phyloP scores from a whole-genome alignment of 495 filamentous ascomycete species.

The Daldinia loculata region DNA sequence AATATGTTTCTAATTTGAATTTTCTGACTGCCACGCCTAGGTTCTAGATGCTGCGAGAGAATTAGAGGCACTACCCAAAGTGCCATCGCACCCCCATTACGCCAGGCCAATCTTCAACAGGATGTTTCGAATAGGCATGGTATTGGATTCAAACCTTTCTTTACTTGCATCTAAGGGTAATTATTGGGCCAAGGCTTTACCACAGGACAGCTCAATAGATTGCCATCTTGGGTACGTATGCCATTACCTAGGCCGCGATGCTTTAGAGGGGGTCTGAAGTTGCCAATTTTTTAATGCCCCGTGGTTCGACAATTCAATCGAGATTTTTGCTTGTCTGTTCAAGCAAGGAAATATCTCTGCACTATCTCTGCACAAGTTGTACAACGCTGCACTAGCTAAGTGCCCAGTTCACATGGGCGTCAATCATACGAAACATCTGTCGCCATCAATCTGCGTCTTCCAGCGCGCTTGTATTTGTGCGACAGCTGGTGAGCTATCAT shows the following conservation, averaged over 20 bases:
- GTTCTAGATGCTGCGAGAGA: constrained; percentile 41
- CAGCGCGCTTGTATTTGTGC: constrained; percentile 39
- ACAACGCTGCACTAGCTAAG: constrained; percentile 30
- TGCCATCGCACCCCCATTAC: constrained; percentile 39
- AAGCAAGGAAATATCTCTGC: constrained; percentile 23
- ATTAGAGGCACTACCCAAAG: constrained; percentile 30
- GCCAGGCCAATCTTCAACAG: constrained; percentile 19
- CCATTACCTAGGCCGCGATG: constrained; percentile 30
- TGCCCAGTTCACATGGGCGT: constrained; percentile 41
- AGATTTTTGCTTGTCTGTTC: constrained; percentile 19
- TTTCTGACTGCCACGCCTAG: constrained; percentile 35
- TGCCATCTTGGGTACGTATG: constrained; percentile 40
- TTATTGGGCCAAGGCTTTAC: constrained; percentile 29
- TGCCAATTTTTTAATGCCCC: constrained; percentile 31
- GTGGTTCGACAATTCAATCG: constrained; percentile 29
- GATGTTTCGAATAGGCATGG: constrained; percentile 8
- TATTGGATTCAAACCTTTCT: constrained; percentile 23
- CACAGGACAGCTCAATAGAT: constrained; percentile 28
- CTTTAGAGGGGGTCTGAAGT: constrained; percentile 19
- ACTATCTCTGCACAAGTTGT: constrained; percentile 25
- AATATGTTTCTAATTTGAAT: constrained; percentile 39
- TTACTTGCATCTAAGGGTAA: constrained; percentile 34
- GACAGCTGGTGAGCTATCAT: constrained; percentile 40
- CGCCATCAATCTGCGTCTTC: constrained; percentile 35
- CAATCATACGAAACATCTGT: constrained; percentile 43